These are phyloP conservation scores for Flaveria trinervia DNA, from an alignment of 129 eudicot genomes.

Conservation along the genomic window DNA sequence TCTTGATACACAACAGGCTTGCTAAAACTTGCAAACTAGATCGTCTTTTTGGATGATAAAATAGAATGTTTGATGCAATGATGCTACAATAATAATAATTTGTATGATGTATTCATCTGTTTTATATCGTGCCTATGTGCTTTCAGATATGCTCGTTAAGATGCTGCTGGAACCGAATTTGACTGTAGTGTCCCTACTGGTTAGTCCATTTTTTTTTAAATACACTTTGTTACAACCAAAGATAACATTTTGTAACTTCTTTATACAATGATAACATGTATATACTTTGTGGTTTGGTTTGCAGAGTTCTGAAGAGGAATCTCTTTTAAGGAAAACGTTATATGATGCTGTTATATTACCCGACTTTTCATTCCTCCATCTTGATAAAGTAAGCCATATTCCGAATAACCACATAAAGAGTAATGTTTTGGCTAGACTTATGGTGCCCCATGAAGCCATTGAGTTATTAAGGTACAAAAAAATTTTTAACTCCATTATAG, in stretches of 20 bases:
- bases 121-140: slow-evolving; percentile 18
- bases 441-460: slow-evolving; percentile 65
- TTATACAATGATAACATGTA: background rate
- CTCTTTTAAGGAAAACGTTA: slow-evolving; percentile 50
- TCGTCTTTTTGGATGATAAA: background rate
- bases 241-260: background rate
- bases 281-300: slow-evolving; percentile 24
- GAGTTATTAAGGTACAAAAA: slow-evolving; percentile 53
- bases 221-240: background rate
- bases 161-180: slow-evolving; percentile 58
- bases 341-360: slow-evolving; percentile 64
- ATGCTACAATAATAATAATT: background rate
- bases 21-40: background rate
- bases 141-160: slow-evolving; percentile 63
- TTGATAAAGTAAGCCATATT: slow-evolving; percentile 45
- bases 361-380: slow-evolving; percentile 65
- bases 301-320: slow-evolving; percentile 65
- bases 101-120: background rate
- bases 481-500: background rate
- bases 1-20: background rate
- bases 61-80: too few species aligned
- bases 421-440: slow-evolving; percentile 54
- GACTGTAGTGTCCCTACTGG: slow-evolving; percentile 58
- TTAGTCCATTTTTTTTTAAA: slow-evolving; percentile 34
- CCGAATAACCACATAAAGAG: slow-evolving; percentile 45